Conservation (phyloP, 2,329 filamentous ascomycete species). For the Penicillium sp. region DNA sequence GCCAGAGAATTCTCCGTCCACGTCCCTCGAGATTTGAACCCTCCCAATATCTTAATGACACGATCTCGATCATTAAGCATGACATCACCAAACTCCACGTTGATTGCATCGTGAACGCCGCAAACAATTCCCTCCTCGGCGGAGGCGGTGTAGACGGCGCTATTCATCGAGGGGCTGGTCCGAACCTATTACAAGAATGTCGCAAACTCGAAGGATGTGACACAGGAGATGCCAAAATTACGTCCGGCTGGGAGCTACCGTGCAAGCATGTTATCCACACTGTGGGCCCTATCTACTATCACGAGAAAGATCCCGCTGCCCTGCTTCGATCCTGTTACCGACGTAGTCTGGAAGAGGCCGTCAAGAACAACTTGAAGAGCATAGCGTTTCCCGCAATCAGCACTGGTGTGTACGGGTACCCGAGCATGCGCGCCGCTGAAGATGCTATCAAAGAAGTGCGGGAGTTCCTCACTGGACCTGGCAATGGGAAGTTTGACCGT, state of each 20-base stretch:
- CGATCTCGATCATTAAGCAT: slow-evolving; percentile 66
- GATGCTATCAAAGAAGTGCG: slow-evolving; percentile 65
- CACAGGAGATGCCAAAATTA: slow-evolving; percentile 82
- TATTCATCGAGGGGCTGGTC: slow-evolving; percentile 81
- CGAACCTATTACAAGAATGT: slow-evolving; percentile 67
- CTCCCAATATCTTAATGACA: slow-evolving; percentile 51
- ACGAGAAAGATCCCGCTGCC: slow-evolving; percentile 29
- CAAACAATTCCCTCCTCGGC: slow-evolving; percentile 73
- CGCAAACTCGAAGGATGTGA: slow-evolving; percentile 67
- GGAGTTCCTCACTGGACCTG: slow-evolving; percentile 51
- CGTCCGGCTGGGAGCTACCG: slow-evolving; percentile 71
- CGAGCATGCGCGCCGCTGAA: slow-evolving; percentile 68
- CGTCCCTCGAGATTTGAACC: slow-evolving; percentile 34
- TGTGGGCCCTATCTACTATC: slow-evolving; percentile 76
- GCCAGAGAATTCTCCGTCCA: slow-evolving; percentile 50
- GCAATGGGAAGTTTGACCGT: slow-evolving; percentile 57
- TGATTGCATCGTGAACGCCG: slow-evolving; percentile 90
- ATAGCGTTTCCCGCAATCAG: slow-evolving; percentile 84
- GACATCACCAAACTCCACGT: slow-evolving; percentile 79
- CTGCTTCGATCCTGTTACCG: slow-evolving; percentile 66
- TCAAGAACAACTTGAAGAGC: slow-evolving; percentile 62
- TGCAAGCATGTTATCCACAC: slow-evolving; percentile 81
- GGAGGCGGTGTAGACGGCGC: slow-evolving; percentile 90
- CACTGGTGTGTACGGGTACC: slow-evolving; percentile 89
- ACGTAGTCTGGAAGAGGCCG: slow-evolving; percentile 69